Evolutionary conservation across 345 rosid species (phyloP), one percentile per base, ranked within the genome.

Genomic region (Sisymbrium irio): DNA sequence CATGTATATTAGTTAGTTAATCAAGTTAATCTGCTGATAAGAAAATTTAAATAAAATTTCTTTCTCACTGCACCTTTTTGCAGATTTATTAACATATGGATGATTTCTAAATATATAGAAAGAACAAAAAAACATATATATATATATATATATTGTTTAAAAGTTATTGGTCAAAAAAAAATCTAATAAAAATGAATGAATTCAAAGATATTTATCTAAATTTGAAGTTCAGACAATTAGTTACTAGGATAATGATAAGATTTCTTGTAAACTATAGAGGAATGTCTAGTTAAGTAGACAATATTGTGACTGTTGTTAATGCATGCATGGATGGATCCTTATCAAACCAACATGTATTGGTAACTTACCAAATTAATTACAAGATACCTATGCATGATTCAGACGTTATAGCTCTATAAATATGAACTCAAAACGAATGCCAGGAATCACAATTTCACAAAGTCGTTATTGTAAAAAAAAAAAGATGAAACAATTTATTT

Each of bases 361-460:
- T 50, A 39, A 41, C 44, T 30, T 41, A 32, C 47, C 65, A 35
- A 55, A 74, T 57, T 17, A n/a, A n/a, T n/a, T 44, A 36, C 71
- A 58, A 53, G 65, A 64, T 64, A 55, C 47, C 53, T 73, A 22
- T 35, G 36, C 66, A 57, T 56, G 10, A 46, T 36, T 22, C 30
- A 58, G 33, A 55, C 15, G 11, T 25, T 8, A 27, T 15, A 63
- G 45, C 18, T 65, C 40, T 74, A 74, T 66, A 57, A 27, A 74
- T 58, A 74, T 18, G 44, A 66, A 46, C 28, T 30, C 35, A 47
- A 33, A 15, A 35, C 46, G 7, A 61, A 63, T 42, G 3, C 14
- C 47, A 56, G 46, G 32, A 42, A 51, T 25, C 67, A 35, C 62
- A 62, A 72, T 63, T 45, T 51, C 62, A 25, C 30, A 12, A 35